phyloP scores from a whole-genome alignment of 1,284 basidiomycete genomes.

The Cryptococcus sp. region DNA sequence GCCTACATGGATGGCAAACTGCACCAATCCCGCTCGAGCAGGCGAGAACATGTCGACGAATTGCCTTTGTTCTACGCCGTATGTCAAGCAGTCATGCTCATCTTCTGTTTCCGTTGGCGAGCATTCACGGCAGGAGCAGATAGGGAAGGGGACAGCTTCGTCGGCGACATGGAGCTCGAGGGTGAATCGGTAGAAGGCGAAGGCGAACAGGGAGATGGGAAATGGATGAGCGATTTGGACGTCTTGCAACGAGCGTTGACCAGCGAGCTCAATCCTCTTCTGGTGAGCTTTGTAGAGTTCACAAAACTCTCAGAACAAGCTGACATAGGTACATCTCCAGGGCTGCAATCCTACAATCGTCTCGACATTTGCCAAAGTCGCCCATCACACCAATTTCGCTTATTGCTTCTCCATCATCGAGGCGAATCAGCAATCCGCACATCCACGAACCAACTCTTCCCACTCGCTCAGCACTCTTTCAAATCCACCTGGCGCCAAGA shows the following conservation, averaged over 20 bases:
- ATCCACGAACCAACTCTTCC: slow-evolving; percentile 27
- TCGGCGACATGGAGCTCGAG: slow-evolving; percentile 57
- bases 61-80: slow-evolving; percentile 84
- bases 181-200: slow-evolving; percentile 48
- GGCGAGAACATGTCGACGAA: slow-evolving; percentile 33
- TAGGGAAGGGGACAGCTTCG: slow-evolving; percentile 60
- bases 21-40: slow-evolving; percentile 62
- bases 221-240: slow-evolving; percentile 81
- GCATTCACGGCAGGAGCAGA: slow-evolving; percentile 32
- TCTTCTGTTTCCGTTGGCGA: slow-evolving; percentile 98
- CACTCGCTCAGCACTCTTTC: slow-evolving; percentile 15
- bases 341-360: slow-evolving; percentile 89
- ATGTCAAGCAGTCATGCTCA: slow-evolving; percentile 88
- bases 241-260: slow-evolving; percentile 79
- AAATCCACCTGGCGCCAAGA: slow-evolving; percentile 17
- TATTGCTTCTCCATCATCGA: slow-evolving; percentile 96
- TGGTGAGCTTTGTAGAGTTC: slow-evolving; percentile 58
- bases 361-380: slow-evolving; percentile 89
- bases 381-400: slow-evolving; percentile 86
- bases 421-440: slow-evolving; percentile 62
- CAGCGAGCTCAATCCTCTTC: slow-evolving; percentile 85
- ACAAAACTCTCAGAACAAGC: too few species aligned
- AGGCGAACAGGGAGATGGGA: slow-evolving; percentile 56
- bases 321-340: slow-evolving; percentile 51
- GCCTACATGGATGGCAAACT: slow-evolving; percentile 77